Conservation (phyloP, 306 rosid genomes). For the Trifolium subterraneum region DNA sequence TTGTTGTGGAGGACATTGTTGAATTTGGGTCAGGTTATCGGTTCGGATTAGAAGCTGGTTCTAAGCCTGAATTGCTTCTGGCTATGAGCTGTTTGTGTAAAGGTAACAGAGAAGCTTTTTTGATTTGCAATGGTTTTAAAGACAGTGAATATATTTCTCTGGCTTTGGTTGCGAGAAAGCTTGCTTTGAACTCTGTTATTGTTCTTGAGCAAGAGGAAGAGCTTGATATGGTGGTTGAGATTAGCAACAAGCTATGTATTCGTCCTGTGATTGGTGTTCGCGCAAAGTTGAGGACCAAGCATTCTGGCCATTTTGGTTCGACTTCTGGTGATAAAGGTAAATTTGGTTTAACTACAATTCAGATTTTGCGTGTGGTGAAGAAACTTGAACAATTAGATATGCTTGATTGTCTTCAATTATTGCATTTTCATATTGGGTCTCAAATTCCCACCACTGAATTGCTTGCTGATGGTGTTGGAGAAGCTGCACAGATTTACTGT, state of each 20-base stretch:
- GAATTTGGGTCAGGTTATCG: constrained; percentile 68
- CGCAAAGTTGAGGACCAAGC: constrained; percentile 85
- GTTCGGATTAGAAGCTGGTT: constrained; percentile 91
- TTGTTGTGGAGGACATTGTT: constrained; percentile 86
- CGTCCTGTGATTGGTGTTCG: constrained; percentile 81
- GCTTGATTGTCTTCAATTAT: constrained; percentile 83
- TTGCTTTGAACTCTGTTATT: constrained; percentile 72
- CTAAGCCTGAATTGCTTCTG: constrained; percentile 86
- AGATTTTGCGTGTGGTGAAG: constrained; percentile 70
- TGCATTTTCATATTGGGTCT: constrained; percentile 94
- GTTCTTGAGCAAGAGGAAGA: constrained; percentile 92
- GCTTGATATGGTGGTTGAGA: constrained; percentile 67
- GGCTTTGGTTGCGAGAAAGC: constrained; percentile 76
- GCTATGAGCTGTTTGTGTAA: constrained; percentile 92
- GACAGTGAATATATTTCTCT: constrained; percentile 75
- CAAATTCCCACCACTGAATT: constrained; percentile 76
- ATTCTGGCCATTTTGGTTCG: constrained; percentile 83
- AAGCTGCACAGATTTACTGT: constrained; percentile 92
- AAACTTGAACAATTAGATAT: constrained; percentile 67
- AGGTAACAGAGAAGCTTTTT: constrained; percentile 67
- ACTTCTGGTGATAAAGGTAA: constrained; percentile 95
- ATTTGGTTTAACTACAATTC: constrained; percentile 78
- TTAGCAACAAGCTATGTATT: constrained; percentile 68
- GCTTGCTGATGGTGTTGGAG: constrained; percentile 74
- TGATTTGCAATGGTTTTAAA: constrained; percentile 83